A percentile compares a stretch with the other conserved stretches of the same genome.
phyloP scores from a whole-genome alignment of 1,284 basidiomycete species.

The Limonomyces culmigenus region DNA sequence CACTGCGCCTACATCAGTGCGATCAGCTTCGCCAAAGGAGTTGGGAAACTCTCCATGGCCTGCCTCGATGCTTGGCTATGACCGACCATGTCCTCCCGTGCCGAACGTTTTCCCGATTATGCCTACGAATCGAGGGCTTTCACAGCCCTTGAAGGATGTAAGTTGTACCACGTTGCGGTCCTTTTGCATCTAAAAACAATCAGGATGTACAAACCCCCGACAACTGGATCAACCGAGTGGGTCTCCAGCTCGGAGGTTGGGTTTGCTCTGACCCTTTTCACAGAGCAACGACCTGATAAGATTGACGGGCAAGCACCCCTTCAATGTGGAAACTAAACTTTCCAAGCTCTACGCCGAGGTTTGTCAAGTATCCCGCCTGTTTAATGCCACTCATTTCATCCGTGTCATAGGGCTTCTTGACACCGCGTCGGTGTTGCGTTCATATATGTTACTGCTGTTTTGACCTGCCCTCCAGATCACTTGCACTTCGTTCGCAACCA shows the following conservation, averaged over 20 bases:
- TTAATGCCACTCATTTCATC: not conserved
- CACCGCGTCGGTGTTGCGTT: not conserved
- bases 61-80: too few species aligned
- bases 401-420: too few species aligned
- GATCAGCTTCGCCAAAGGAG: too few species aligned
- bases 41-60: too few species aligned
- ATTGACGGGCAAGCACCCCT: conserved; percentile 44
- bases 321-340: conserved; percentile 40
- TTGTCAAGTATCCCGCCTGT: conserved; percentile 3
- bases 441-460: conserved; percentile 18
- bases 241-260: conserved; percentile 2
- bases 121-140: too few species aligned
- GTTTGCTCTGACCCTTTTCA: conserved; percentile 5
- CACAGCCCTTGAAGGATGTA: too few species aligned
- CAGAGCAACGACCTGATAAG: conserved; percentile 22
- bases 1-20: too few species aligned
- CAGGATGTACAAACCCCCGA: conserved; percentile 22
- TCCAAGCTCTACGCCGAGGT: conserved; percentile 26
- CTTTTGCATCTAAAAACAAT: too few species aligned
- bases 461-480: conserved; percentile 40
- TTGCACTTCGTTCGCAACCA: conserved; percentile 58
- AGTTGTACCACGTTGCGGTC: too few species aligned
- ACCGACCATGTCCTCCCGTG: too few species aligned
- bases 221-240: conserved; percentile 23
- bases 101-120: too few species aligned